These are phyloP conservation scores for Microcos paniculata DNA, from an alignment of 345 rosid genomes.

Conservation along the genomic window DNA sequence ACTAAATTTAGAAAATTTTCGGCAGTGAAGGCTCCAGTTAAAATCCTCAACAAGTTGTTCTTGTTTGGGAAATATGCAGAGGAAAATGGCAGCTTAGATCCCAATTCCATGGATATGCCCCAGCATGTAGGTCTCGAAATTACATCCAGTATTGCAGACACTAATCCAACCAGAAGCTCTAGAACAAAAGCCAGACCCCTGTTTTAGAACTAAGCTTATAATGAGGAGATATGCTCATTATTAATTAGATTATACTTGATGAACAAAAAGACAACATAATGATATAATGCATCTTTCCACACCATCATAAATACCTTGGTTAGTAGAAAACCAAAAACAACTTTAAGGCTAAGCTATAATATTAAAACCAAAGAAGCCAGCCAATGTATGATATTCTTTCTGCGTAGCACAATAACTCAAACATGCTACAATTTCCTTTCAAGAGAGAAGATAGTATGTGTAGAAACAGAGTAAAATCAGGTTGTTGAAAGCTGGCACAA, in stretches of 20 bases:
- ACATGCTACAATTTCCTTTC: background rate
- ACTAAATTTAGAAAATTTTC: slow-evolving; percentile 40
- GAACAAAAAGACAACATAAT: background rate
- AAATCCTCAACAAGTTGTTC: slow-evolving; percentile 37
- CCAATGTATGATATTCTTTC: background rate
- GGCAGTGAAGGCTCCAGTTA: slow-evolving; percentile 50
- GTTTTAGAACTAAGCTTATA: slow-evolving; percentile 30
- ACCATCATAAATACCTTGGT: background rate
- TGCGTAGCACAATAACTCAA: background rate
- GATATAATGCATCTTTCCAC: background rate
- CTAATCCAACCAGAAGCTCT: slow-evolving; percentile 56
- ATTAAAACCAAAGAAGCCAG: background rate
- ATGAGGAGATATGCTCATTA: slow-evolving; percentile 2
- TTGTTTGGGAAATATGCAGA: slow-evolving; percentile 64
- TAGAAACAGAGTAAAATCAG: background rate
- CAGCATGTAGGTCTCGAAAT: slow-evolving; percentile 66
- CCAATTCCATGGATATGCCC: slow-evolving; percentile 60
- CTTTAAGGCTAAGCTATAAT: background rate
- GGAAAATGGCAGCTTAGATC: slow-evolving; percentile 59
- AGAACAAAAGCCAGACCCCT: slow-evolving; percentile 67
- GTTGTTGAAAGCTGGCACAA: background rate
- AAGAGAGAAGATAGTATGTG: background rate
- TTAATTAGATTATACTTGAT: slow-evolving; percentile 2
- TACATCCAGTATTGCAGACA: slow-evolving; percentile 43
- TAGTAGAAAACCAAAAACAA: background rate